Evolutionary conservation across 2,329 filamentous ascomycete species (phyloP).

Genomic region (Sarocladiaceae sp.): DNA sequence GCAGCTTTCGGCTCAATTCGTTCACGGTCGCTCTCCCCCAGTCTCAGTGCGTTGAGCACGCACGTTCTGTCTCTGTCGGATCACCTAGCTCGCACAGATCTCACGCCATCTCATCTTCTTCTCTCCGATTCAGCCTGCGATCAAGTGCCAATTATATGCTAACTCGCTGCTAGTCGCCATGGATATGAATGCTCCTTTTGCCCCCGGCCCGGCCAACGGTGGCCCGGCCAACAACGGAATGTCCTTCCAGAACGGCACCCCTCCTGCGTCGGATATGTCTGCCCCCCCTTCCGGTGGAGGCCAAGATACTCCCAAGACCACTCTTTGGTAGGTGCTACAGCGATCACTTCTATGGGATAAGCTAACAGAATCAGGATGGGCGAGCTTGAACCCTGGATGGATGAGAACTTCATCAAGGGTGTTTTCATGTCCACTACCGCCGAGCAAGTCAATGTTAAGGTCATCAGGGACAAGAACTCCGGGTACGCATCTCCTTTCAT

Average conservation of each 20-base stretch:
- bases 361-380: constrained; percentile 73
- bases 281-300: constrained; percentile 26
- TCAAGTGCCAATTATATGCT: neutral
- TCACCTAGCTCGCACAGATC: neutral
- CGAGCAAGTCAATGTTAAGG: constrained; percentile 96
- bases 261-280: constrained; percentile 31
- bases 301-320: constrained; percentile 49
- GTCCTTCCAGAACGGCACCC: constrained; percentile 32
- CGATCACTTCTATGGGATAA: neutral
- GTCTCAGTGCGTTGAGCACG: too few species aligned
- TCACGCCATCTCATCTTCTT: too few species aligned
- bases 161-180: constrained; percentile 19
- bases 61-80: too few species aligned
- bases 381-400: constrained; percentile 97
- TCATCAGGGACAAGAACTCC: constrained; percentile 98
- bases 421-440: constrained; percentile 84
- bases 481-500: constrained; percentile 66
- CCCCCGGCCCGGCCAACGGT: constrained; percentile 24
- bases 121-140: neutral
- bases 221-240: constrained; percentile 25
- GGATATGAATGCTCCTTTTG: constrained; percentile 26
- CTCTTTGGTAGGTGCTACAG: constrained; percentile 48
- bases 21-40: too few species aligned
- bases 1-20: too few species aligned
- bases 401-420: constrained; percentile 96